Conservation (phyloP, 441 rosid species). For the Gossypium trilobum region DNA sequence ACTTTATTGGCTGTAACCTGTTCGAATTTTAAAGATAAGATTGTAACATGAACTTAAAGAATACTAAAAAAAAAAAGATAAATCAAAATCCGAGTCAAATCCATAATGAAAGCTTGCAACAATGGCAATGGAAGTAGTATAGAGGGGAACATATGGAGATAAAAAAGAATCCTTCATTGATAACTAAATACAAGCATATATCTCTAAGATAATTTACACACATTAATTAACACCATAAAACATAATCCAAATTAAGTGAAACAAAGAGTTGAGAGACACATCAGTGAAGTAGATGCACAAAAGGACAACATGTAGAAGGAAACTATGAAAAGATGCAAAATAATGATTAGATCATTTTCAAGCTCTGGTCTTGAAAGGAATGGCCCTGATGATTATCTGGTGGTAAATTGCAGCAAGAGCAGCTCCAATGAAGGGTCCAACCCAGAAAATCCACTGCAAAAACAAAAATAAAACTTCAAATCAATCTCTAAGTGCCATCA, state of each 20-base stretch:
- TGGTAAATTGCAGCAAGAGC: slow-evolving; percentile 86
- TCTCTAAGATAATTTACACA: slow-evolving; percentile 26
- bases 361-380: slow-evolving; percentile 64
- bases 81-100: no score
- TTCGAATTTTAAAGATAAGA: no score
- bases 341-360: slow-evolving; percentile 12
- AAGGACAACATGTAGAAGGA: not conserved
- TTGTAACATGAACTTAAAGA: no score
- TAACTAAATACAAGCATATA: not conserved
- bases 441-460: slow-evolving; percentile 87
- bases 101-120: not conserved
- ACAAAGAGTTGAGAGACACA: not conserved
- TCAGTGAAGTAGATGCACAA: not conserved
- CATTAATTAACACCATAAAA: not conserved
- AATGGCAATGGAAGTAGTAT: not conserved
- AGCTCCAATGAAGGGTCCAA: slow-evolving; percentile 87
- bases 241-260: slow-evolving; percentile 16
- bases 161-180: slow-evolving; percentile 20
- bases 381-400: slow-evolving; percentile 76
- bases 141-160: not conserved
- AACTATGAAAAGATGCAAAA: not conserved
- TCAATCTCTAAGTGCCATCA: not conserved
- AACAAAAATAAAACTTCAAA: not conserved
- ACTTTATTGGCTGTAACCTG: no score
- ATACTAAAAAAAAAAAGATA: no score